Percentiles rank a stretch among this genome's conserved stretches.
These are phyloP conservation scores for Suhomyces bolitotheri DNA, from an alignment of 1,139 yeast species.

Conservation along the genomic window DNA sequence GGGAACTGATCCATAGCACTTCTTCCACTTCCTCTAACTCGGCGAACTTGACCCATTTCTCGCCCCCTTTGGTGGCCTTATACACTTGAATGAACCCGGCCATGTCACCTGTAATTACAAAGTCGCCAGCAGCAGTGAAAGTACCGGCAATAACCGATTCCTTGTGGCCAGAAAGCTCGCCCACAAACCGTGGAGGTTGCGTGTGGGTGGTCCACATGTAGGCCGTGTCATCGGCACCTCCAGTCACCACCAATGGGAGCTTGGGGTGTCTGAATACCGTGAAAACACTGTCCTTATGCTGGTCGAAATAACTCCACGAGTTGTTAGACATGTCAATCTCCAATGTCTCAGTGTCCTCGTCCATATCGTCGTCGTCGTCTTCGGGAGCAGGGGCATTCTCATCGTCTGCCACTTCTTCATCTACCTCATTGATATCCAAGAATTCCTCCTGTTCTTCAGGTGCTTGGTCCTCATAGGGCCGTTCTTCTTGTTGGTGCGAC, in stretches of 20 bases:
- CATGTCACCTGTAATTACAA: slow-evolving; percentile 90
- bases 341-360: slow-evolving; percentile 27
- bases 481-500: slow-evolving; percentile 13
- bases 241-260: slow-evolving; percentile 72
- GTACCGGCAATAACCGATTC: slow-evolving; percentile 87
- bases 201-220: slow-evolving; percentile 90
- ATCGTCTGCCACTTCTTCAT: slow-evolving; percentile 52
- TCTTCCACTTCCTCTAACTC: slow-evolving; percentile 86
- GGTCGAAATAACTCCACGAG: slow-evolving; percentile 85
- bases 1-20: slow-evolving; percentile 69
- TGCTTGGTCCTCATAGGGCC: slow-evolving; percentile 18
- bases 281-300: slow-evolving; percentile 82
- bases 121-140: slow-evolving; percentile 80
- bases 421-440: slow-evolving; percentile 58
- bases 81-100: slow-evolving; percentile 79
- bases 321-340: slow-evolving; percentile 79
- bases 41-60: slow-evolving; percentile 72
- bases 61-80: slow-evolving; percentile 71
- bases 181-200: slow-evolving; percentile 76
- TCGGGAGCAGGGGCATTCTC: slow-evolving; percentile 34
- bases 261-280: slow-evolving; percentile 77
- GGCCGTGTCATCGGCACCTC: slow-evolving; percentile 92
- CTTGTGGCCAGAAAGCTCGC: slow-evolving; percentile 72
- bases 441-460: slow-evolving; percentile 49
- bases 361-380: slow-evolving; percentile 39